These are phyloP conservation scores for Ricinus communis DNA, from an alignment of 345 rosid species.

Conservation along the genomic window DNA sequence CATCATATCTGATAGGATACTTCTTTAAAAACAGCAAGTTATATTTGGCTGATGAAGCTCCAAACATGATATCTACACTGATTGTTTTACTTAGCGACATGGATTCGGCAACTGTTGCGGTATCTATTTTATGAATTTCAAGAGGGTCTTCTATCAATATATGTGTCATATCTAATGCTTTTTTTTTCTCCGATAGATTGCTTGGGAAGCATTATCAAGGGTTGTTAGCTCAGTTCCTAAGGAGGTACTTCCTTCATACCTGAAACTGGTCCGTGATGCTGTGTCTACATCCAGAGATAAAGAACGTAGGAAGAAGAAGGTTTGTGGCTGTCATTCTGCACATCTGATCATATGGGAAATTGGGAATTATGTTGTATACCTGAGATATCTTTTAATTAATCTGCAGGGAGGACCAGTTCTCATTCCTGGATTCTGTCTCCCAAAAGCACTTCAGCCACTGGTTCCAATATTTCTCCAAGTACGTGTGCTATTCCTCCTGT, in stretches of 20 bases:
- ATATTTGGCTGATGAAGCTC: constrained; percentile 92
- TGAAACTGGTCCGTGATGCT: constrained; percentile 90
- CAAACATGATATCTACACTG: constrained; percentile 86
- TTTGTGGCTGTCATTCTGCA: constrained; percentile 22
- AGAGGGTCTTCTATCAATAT: not conserved
- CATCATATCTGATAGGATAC: constrained; percentile 84
- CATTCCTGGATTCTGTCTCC: constrained; percentile 89
- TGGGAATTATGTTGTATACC: too few relatives aligned
- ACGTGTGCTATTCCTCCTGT: constrained; percentile 23
- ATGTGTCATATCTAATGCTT: constrained; percentile 27
- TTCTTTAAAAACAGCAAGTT: constrained; percentile 89
- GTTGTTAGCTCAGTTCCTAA: constrained; percentile 91
- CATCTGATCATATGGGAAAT: not conserved
- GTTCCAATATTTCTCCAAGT: constrained; percentile 94
- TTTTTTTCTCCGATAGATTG: constrained; percentile 53
- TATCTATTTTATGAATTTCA: constrained; percentile 33
- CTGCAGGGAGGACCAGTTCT: constrained; percentile 87
- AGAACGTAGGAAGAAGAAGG: constrained; percentile 91
- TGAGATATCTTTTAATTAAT: constrained; percentile 19
- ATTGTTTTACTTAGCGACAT: constrained; percentile 88
- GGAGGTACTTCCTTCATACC: constrained; percentile 84
- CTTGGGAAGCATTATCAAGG: constrained; percentile 93
- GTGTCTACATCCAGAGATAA: constrained; percentile 91
- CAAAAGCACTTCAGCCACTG: constrained; percentile 91
- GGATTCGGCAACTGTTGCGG: constrained; percentile 76